Base-by-base conservation (phyloP, 1,284 basidiomycete species). In the Athelia psychrophila region DNA sequence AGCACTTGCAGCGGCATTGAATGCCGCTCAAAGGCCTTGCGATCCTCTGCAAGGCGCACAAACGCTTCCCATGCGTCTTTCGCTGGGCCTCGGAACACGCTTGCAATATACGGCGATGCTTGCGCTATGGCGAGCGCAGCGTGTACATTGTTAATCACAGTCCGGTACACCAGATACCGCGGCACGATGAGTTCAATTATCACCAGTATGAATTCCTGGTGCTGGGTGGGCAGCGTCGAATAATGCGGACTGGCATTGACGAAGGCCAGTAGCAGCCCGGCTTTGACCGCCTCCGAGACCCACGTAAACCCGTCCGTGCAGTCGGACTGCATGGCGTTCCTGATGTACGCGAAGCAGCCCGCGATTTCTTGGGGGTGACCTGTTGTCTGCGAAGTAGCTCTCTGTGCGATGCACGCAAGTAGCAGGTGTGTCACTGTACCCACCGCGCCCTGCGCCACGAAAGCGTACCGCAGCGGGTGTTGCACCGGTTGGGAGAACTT, bases 281-380 rank as follows among this genome's bases (percentile, higher is more conserved):
- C 64, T 8, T 65, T 56, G 33, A 73, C 50, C 9, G 68, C 55
- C 54, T 71, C 64, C 0, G 50, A 58, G 13, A 73, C 62, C 69
- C 71, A 74, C 3, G 66, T 66, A 54, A 71, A 70, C 13, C 71
- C 71, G 49, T 72, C 69, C 2, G 67, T 69, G n/a, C n/a, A n/a
- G n/a, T n/a, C n/a, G 0, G 68, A 68, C 54, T 72, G 64, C 20
- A 73, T 57, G 50, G 63, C 70, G 57, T 73, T 73, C 13, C 55
- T 51, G 6, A 72, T 58, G 53, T 65, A 72, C 3, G 63, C 67
- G 45, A 73, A 64, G 1, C 58, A 59, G n/a, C 66, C 56, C 10
- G 69, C 58, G 51, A 71, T 60, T 3, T 61, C 58, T 16, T 65
- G 62, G 6, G 68, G 49, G 16, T 67, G 60, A 30, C 5, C 22